Conservation (phyloP, 805 yeast genomes). For the Schwanniomyces sp. region DNA sequence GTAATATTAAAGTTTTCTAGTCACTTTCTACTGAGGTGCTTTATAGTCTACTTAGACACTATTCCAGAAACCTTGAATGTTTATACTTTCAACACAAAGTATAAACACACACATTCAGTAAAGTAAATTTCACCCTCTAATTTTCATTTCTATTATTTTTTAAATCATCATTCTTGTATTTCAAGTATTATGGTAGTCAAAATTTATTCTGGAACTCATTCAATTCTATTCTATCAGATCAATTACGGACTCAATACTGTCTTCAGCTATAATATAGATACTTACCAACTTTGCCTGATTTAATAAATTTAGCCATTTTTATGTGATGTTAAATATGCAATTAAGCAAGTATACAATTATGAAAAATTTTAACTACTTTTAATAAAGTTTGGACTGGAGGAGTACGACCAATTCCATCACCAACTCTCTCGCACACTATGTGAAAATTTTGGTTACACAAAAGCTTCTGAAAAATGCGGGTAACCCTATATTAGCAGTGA, state of each 20-base stretch:
- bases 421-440: conserved; percentile 2
- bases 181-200: neutral
- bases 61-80: too few species aligned
- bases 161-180: neutral
- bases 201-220: neutral
- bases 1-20: too few species aligned
- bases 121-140: neutral
- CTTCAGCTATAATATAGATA: conserved; percentile 21
- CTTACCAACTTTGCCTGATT: conserved; percentile 99
- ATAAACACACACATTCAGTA: too few species aligned
- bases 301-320: conserved; percentile 96
- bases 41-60: too few species aligned
- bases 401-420: conserved; percentile 1
- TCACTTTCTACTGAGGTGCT: too few species aligned
- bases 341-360: neutral
- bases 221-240: neutral
- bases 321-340: conserved; percentile 22
- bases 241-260: neutral
- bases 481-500: neutral
- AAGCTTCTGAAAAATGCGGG: conserved; percentile 5
- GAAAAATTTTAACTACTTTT: conserved; percentile 6
- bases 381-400: conserved; percentile 2
- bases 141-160: neutral
- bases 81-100: too few species aligned
- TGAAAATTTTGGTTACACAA: conserved; percentile 9